These are phyloP conservation scores for Penicillium janthinellum DNA, from an alignment of 2,329 filamentous ascomycete species.

Conservation along the genomic window DNA sequence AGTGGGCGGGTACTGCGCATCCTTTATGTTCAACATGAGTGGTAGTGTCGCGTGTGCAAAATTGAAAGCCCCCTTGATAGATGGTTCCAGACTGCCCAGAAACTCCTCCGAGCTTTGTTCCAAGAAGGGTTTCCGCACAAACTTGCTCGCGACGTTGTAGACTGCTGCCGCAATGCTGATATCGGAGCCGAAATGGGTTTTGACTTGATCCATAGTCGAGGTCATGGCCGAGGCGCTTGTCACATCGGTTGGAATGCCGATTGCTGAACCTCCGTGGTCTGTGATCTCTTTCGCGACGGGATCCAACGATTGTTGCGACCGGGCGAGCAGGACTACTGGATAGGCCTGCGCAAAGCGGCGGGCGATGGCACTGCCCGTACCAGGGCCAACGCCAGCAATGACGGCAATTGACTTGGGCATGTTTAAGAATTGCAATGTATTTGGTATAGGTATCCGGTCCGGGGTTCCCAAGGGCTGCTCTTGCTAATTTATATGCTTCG, in stretches of 20 bases:
- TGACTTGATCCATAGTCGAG: constrained; percentile 28
- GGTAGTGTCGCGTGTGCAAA: constrained; percentile 55
- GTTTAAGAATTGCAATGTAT: not conserved
- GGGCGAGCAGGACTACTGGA: constrained; percentile 73
- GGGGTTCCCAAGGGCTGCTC: not conserved
- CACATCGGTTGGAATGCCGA: constrained; percentile 70
- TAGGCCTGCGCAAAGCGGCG: constrained; percentile 66
- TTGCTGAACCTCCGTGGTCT: constrained; percentile 64
- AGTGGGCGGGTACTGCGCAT: constrained; percentile 49
- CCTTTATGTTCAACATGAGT: constrained; percentile 42
- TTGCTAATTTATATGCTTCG: not conserved
- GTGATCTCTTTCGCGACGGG: constrained; percentile 71
- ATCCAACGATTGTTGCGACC: constrained; percentile 65
- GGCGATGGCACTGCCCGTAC: constrained; percentile 42
- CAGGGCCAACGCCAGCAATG: constrained; percentile 25
- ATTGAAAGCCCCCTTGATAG: constrained; percentile 51
- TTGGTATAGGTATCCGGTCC: not conserved
- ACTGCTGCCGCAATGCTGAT: constrained; percentile 46
- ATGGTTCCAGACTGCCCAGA: constrained; percentile 19
- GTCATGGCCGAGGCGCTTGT: constrained; percentile 53
- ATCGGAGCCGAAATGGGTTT: constrained; percentile 13
- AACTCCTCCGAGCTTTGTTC: constrained; percentile 29
- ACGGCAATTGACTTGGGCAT: constrained; percentile 24
- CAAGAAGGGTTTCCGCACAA: constrained; percentile 30
- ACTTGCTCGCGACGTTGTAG: constrained; percentile 54